phyloP scores from a whole-genome alignment of 352 stramenopile species.

The Phytophthora parvispora region DNA sequence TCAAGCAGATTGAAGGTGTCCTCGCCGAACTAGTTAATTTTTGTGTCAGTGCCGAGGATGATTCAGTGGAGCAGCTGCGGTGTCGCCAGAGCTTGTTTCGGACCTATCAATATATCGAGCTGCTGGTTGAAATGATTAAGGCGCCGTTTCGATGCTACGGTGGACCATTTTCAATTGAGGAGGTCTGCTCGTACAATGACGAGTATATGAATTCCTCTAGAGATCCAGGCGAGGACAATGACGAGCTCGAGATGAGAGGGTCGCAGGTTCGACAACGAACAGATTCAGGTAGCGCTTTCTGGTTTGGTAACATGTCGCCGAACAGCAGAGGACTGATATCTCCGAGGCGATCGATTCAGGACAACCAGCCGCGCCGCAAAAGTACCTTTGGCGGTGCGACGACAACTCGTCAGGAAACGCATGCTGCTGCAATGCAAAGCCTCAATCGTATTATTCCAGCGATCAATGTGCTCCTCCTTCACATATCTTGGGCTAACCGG shows the following conservation, averaged over 20 bases:
- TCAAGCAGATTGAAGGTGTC: conserved; percentile 51
- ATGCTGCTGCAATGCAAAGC: conserved; percentile 54
- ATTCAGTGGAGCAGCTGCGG: conserved; percentile 36
- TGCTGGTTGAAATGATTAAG: conserved; percentile 75
- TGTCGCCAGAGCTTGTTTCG: conserved; percentile 64
- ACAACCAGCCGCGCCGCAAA: conserved; percentile 41
- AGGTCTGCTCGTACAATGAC: conserved; percentile 64
- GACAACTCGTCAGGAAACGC: conserved; percentile 38
- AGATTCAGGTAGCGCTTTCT: conserved; percentile 9
- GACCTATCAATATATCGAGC: conserved; percentile 68
- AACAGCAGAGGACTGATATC: conserved; percentile 28
- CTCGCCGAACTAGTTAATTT: conserved; percentile 62
- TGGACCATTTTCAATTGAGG: conserved; percentile 68
- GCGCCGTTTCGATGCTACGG: conserved; percentile 68
- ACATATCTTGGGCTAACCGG: conserved; percentile 70
- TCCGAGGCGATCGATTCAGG: conserved; percentile 28
- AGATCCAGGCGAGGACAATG: conserved; percentile 30
- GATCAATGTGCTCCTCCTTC: conserved; percentile 68
- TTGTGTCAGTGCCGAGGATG: conserved; percentile 39
- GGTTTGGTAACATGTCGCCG: conserved; percentile 7
- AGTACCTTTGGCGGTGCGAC: conserved; percentile 18
- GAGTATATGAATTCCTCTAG: conserved; percentile 42
- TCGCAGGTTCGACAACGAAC: conserved; percentile 24
- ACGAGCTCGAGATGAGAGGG: conserved; percentile 35
- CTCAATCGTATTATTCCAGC: conserved; percentile 67